phyloP scores from a whole-genome alignment of 257 asterid genomes.

The Solanum microdontum region DNA sequence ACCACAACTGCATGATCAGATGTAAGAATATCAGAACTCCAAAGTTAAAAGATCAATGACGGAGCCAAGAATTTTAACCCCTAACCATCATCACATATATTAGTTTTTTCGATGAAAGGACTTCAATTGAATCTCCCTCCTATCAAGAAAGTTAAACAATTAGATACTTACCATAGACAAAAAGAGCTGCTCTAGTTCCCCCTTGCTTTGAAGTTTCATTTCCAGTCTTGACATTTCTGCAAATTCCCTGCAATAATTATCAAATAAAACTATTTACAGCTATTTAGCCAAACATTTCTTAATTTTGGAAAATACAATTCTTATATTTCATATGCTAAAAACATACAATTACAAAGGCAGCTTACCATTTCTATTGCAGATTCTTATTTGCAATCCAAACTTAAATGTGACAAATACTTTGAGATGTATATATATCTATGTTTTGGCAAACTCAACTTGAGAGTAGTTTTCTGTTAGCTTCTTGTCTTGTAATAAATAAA shows the following conservation, averaged over 20 bases:
- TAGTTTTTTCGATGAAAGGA: not conserved
- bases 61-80: not conserved
- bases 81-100: not conserved
- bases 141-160: not conserved
- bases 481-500: not conserved
- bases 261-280: not conserved
- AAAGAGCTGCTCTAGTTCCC: not conserved
- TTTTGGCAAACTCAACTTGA: not conserved
- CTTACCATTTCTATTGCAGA: not conserved
- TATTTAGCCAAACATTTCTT: not conserved
- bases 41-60: not conserved
- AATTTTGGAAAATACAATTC: not conserved
- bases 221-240: not conserved
- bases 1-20: slow-evolving; percentile 30
- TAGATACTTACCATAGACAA: slow-evolving; percentile 5
- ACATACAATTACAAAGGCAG: not conserved
- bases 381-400: not conserved
- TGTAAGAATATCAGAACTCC: slow-evolving; percentile 17
- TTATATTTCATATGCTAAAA: not conserved
- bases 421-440: not conserved
- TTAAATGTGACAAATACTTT: not conserved
- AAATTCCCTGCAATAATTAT: not conserved
- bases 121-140: not conserved
- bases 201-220: not conserved
- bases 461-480: not conserved